These are phyloP conservation scores for Annulohypoxylon nitens DNA, from an alignment of 495 filamentous ascomycete genomes.

Conservation along the genomic window DNA sequence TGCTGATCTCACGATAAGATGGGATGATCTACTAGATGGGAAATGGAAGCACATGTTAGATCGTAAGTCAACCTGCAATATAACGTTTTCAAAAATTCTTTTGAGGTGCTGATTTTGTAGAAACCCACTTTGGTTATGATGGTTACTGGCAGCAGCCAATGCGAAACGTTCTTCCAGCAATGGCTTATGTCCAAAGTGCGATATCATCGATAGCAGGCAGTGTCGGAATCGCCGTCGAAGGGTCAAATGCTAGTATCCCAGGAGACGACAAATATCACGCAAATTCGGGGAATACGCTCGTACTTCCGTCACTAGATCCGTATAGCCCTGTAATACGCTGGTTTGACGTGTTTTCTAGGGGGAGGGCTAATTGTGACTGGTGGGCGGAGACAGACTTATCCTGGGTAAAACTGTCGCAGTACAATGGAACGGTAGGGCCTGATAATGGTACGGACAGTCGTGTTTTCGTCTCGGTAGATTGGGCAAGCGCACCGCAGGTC, in stretches of 20 bases:
- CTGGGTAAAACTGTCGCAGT: conserved; percentile 70
- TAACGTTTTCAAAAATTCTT: conserved; percentile 9
- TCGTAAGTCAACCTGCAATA: conserved; percentile 53
- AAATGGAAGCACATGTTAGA: conserved; percentile 84
- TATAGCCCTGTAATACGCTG: conserved; percentile 72
- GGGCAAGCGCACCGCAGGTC: conserved; percentile 65
- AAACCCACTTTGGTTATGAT: conserved; percentile 67
- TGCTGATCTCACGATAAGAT: conserved; percentile 69
- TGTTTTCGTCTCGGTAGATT: conserved; percentile 73
- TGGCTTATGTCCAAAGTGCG: conserved; percentile 68
- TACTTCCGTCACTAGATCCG: conserved; percentile 70
- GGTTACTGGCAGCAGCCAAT: conserved; percentile 78
- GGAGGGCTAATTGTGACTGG: conserved; percentile 70
- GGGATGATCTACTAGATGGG: conserved; percentile 72
- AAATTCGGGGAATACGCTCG: conserved; percentile 68
- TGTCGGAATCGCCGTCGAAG: conserved; percentile 75
- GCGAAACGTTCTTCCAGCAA: conserved; percentile 73
- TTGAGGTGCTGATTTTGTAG: conserved; percentile 41
- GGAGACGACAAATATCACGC: conserved; percentile 75
- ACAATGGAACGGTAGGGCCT: conserved; percentile 65
- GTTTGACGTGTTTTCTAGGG: conserved; percentile 76
- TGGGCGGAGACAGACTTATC: conserved; percentile 61
- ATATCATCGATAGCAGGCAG: conserved; percentile 71
- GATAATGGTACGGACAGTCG: conserved; percentile 65
- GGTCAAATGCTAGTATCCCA: conserved; percentile 71